Conservation (phyloP, 768 basidiomycete genomes). For the Xerocomus potaroensis region DNA sequence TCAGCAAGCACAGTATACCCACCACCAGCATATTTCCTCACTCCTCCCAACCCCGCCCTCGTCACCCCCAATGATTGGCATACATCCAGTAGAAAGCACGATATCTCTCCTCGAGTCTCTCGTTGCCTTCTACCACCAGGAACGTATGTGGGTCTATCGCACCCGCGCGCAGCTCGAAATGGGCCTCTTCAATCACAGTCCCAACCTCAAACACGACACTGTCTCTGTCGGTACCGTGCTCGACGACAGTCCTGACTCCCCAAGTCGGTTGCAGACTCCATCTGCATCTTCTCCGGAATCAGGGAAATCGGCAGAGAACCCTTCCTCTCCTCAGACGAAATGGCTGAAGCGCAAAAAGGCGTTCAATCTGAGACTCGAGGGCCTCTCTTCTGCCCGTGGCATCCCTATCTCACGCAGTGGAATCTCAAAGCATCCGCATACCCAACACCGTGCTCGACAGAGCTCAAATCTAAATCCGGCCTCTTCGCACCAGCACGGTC, state of each 20-base stretch:
- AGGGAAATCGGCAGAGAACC: slow-evolving; percentile 31
- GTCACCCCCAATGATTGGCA: slow-evolving; percentile 29
- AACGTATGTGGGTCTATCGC: slow-evolving; percentile 68
- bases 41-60: slow-evolving; percentile 33
- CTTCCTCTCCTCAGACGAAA: slow-evolving; percentile 27
- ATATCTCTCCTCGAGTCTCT: slow-evolving; percentile 60
- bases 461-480: slow-evolving; percentile 30
- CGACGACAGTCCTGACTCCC: slow-evolving; percentile 21
- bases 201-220: slow-evolving; percentile 6
- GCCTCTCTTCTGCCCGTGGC: slow-evolving; percentile 32
- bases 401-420: slow-evolving; percentile 23
- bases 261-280: slow-evolving; percentile 12
- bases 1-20: slow-evolving; percentile 19
- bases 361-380: slow-evolving; percentile 49
- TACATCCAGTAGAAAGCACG: slow-evolving; percentile 43
- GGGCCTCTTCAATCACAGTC: slow-evolving; percentile 29
- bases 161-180: slow-evolving; percentile 58
- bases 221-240: slow-evolving; percentile 7
- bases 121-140: slow-evolving; percentile 62
- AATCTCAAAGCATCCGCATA: slow-evolving; percentile 22
- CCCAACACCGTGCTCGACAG: slow-evolving; percentile 28
- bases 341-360: slow-evolving; percentile 60
- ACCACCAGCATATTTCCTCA: slow-evolving; percentile 27
- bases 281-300: slow-evolving; percentile 19
- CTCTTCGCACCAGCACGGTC: slow-evolving; percentile 20